phyloP scores from a whole-genome alignment of 352 stramenopile species.

The Globisporangium echinulatum region DNA sequence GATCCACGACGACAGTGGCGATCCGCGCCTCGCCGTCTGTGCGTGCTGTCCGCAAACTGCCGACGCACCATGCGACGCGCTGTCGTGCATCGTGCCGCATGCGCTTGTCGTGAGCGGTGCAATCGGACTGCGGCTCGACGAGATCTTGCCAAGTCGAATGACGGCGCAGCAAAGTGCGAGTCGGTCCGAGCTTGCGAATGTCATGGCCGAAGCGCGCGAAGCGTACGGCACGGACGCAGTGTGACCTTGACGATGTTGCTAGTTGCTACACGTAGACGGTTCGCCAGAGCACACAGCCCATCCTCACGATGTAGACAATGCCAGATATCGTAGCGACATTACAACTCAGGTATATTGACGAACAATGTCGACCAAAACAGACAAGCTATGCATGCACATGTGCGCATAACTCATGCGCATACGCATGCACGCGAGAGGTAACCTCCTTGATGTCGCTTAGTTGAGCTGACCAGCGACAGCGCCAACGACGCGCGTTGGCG shows the following conservation, averaged over 20 bases:
- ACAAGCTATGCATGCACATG: not conserved
- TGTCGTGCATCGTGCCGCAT: constrained; percentile 52
- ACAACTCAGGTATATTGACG: not conserved
- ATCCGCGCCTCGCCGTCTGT: constrained; percentile 37
- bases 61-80: constrained; percentile 37
- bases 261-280: no score
- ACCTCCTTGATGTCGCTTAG: not conserved
- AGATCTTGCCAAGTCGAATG: constrained; percentile 4
- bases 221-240: constrained; percentile 7
- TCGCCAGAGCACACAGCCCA: no score
- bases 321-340: no score
- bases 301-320: no score
- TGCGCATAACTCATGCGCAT: not conserved
- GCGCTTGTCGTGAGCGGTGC: constrained; percentile 35
- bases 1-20: constrained; percentile 13
- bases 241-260: not conserved
- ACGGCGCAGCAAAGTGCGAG: not conserved
- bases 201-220: constrained; percentile 11
- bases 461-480: constrained; percentile 32
- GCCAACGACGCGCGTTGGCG: constrained; percentile 11
- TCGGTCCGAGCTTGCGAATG: constrained; percentile 5
- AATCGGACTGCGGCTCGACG: constrained; percentile 7
- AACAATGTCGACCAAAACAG: not conserved
- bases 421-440: not conserved
- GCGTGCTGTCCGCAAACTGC: constrained; percentile 24